Percentiles rank a stretch among this genome's conserved stretches.
phyloP scores from a whole-genome alignment of 2,329 filamentous ascomycete genomes.

The Epichloe uncinata region DNA sequence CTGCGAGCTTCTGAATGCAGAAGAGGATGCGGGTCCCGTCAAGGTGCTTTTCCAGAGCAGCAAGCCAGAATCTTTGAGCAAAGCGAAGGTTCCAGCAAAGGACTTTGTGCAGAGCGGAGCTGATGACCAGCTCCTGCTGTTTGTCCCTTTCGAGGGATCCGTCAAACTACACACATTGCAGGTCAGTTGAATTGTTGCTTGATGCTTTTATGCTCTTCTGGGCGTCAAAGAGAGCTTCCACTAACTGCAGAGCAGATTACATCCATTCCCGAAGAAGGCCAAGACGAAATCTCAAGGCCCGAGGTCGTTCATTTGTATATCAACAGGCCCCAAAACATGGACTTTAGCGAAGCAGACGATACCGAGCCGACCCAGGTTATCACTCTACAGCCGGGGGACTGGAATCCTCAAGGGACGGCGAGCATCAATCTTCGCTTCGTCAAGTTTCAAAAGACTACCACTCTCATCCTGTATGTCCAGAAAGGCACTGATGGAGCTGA shows the following conservation, averaged over 20 bases:
- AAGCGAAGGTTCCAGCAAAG: conserved; percentile 38
- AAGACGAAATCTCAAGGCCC: conserved; percentile 68
- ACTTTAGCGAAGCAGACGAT: conserved; percentile 90
- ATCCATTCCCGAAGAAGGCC: conserved; percentile 56
- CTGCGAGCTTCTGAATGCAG: conserved; percentile 77
- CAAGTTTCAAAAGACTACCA: conserved; percentile 92
- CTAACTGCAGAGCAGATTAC: conserved; percentile 51
- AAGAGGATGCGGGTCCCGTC: conserved; percentile 61
- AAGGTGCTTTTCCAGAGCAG: conserved; percentile 57
- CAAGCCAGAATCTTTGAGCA: conserved; percentile 51
- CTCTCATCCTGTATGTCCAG: conserved; percentile 75
- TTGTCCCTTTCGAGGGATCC: conserved; percentile 74
- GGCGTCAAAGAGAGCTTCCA: neutral
- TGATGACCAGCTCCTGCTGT: conserved; percentile 92
- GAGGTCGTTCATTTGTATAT: conserved; percentile 74
- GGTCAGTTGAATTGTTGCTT: conserved; percentile 24
- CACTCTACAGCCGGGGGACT: conserved; percentile 59
- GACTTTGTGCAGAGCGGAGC: conserved; percentile 97
- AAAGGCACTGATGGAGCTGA: conserved; percentile 75
- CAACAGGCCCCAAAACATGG: conserved; percentile 80
- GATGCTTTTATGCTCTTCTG: neutral
- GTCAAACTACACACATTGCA: conserved; percentile 79
- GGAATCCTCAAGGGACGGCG: conserved; percentile 67
- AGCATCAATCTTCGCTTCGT: conserved; percentile 71
- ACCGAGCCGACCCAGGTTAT: conserved; percentile 69